Evolutionary conservation across 345 rosid species (phyloP).

Genomic region (Carallia brachiata): DNA sequence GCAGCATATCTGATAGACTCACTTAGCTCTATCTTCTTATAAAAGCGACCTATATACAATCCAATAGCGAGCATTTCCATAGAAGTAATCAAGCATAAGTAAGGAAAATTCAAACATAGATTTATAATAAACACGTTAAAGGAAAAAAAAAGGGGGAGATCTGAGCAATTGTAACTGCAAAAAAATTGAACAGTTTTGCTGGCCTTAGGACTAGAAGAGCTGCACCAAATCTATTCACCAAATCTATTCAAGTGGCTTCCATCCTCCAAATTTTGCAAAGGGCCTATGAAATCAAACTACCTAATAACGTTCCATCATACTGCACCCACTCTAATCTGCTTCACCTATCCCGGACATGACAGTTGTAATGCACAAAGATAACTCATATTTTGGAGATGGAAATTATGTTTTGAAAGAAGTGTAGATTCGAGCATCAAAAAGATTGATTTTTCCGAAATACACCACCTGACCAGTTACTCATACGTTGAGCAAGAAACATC

Average conservation of each 20-base stretch:
- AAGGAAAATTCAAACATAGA: background rate
- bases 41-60: conserved; percentile 63
- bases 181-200: background rate
- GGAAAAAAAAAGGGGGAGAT: background rate
- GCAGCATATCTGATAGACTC: conserved; percentile 94
- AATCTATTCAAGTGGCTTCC: background rate
- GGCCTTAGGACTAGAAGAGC: background rate
- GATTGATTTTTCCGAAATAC: background rate
- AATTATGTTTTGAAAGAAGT: background rate
- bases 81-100: background rate
- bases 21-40: conserved; percentile 82
- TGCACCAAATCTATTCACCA: too few species aligned
- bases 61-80: conserved; percentile 15
- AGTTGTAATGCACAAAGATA: background rate
- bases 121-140: too few species aligned
- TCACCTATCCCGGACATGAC: background rate
- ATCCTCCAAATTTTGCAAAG: background rate
- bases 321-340: conserved; percentile 1
- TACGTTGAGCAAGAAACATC: background rate
- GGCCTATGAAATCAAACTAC: background rate
- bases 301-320: background rate
- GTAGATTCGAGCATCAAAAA: background rate
- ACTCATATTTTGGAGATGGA: background rate
- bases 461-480: background rate
- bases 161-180: background rate